Base-by-base conservation (phyloP, 2,329 filamentous ascomycete species). In the Trichoderma sp. region DNA sequence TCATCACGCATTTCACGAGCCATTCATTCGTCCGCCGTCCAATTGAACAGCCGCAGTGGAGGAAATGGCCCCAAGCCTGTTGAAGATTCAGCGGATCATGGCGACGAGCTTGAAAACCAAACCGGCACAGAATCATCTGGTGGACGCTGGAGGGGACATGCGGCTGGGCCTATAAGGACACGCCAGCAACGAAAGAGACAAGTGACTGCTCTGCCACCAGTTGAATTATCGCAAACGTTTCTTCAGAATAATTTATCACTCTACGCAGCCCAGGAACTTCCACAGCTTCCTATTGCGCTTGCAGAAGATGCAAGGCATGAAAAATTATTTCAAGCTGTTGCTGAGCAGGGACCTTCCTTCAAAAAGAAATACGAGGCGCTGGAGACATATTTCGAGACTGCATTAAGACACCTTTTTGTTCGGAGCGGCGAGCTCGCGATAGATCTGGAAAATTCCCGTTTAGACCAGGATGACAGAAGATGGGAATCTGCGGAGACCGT, bases 151-250 rank as follows among this genome's bases (percentile, higher is more conserved):
- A 74, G 77, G 67, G 67, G 73, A 63, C 73, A 76, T 21, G 65
- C 74, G 2, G 69, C 74, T 8, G 70, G 73, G 49, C 73, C 75
- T 33, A 59, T 75, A 74, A 78, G 77, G 71, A 76, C 73, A 68
- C 77, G 79, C 35, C 74, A 76, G 62, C 71, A 77, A 68, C 76
- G 79, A 64, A 76, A 76, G 64, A 73, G 77, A 53, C 75, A 74
- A 37, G 77, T 79, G 40, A 78, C 81, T 31, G 80, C 81, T 56
- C 72, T 88, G 13, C 86, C 86, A n/a, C 81, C 83, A 2, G 79
- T 87, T 27, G 80, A 83, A 61, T 79, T 92, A 16, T 88, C 89
- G 0, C 77, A 82, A 68, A 85, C 83, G 77, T 92, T 91, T 71
- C 77, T 88, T 65, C 78, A 84, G 49, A 77, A 80, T 24, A 86